Base-by-base conservation (phyloP, 1,284 basidiomycete species). In the Ganoderma sinense region DNA sequence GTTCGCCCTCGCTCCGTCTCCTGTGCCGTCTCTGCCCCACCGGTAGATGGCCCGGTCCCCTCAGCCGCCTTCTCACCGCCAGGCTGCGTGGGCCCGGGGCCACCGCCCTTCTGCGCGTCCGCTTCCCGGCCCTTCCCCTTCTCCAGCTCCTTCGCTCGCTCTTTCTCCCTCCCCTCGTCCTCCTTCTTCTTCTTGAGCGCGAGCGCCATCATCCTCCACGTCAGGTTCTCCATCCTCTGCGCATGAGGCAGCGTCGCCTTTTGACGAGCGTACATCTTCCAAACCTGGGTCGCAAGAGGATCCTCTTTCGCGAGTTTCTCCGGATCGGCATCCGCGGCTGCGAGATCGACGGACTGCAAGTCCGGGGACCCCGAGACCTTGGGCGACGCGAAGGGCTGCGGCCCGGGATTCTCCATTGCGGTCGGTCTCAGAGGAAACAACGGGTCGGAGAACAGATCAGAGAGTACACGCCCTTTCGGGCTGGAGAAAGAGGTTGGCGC, bases 161-260 rank as follows among this genome's bases (percentile, higher is more conserved):
- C 62, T 68, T 69, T 76, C 62, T 70, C 68, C 62, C 70, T 77
- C 64, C 74, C 91, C 77, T 89, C 95, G 68, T 90, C 91, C 67
- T 89, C 92, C 81, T 88, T 92, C 84, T 94, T 93, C 85, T 95
- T 97, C 84, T 94, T 93, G 71, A 98, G 82, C 11, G 93, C 94
- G 78, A 99, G 85, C 56, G 97, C 94, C 97, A 98, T 98, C 95
- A 99, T 95, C 71, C 98, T 85, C 97, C 97, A 98, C 0, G 97
- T 98, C 65, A 98, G 81, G 79, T 98, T 98, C 84, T 99, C 97
- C 96, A 99, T 97, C 74, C 97, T 85, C 79, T 97, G 95, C 0
- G 94, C 95, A 79, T 98, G 95, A 48, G 97, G 96, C 59, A 98
- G 82, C 64, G 88, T 89, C 26, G 93, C 93, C 81, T 96, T 96